These are phyloP conservation scores for Bromus sterilis DNA, from an alignment of 176 grass and related monocot genomes.

Conservation along the genomic window DNA sequence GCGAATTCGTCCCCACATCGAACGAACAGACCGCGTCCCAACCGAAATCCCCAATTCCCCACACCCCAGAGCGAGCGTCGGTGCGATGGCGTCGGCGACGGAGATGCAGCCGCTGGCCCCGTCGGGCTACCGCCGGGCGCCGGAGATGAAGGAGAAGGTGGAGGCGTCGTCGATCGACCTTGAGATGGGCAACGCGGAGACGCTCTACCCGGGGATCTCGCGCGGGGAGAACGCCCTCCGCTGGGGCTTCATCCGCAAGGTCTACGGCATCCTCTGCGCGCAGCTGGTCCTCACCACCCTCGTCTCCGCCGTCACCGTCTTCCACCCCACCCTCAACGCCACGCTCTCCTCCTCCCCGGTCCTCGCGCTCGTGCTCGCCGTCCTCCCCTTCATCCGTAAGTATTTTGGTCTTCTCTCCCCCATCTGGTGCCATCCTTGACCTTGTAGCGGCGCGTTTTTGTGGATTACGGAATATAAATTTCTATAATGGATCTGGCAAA, in stretches of 20 bases:
- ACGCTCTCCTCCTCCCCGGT: conserved; percentile 51
- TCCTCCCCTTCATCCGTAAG: conserved; percentile 86
- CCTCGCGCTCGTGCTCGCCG: conserved; percentile 49
- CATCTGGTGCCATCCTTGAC: neutral
- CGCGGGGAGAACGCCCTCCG: conserved; percentile 82
- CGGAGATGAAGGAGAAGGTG: conserved; percentile 77
- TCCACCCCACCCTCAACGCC: conserved; percentile 68
- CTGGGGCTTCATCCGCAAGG: conserved; percentile 99
- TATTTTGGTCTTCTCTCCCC: neutral
- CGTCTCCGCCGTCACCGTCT: conserved; percentile 71
- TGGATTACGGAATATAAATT: neutral
- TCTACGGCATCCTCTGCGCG: conserved; percentile 96
- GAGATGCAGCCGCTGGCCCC: conserved; percentile 66
- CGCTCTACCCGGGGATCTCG: conserved; percentile 86
- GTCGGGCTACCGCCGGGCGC: conserved; percentile 38
- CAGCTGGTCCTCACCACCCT: conserved; percentile 93
- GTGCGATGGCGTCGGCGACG: conserved; percentile 28
- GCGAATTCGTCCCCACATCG: neutral
- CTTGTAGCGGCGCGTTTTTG: neutral
- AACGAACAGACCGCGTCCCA: neutral
- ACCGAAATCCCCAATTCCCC: conserved; percentile 22
- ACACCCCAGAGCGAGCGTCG: neutral
- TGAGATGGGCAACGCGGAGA: conserved; percentile 62
- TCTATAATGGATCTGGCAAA: neutral
- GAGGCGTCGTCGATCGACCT: conserved; percentile 49